Base-by-base conservation (phyloP, 345 rosid genomes). In the Eucalyptus viminalis region DNA sequence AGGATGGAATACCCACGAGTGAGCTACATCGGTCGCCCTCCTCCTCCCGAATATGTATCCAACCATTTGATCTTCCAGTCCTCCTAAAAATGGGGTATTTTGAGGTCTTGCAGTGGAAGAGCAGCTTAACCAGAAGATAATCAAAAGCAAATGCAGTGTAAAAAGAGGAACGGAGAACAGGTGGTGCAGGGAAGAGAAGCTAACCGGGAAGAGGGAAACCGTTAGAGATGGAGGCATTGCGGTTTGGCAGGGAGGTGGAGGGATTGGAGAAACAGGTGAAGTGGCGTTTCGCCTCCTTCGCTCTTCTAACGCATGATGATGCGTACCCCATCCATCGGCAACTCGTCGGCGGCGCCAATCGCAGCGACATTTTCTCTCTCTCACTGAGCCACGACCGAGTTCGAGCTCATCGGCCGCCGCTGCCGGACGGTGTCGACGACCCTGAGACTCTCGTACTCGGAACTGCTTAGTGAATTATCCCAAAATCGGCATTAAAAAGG, bases 21-120 rank as follows among this genome's bases (percentile, higher is more conserved):
- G 99, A 94, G 98, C 99, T 62, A 95, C 96, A 93, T 97, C 97
- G n/a, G 99, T 97, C 89, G 98, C 96, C 81, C 94, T 97, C 94
- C 94, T 96, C 92, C 89, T 94, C 89, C 99, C 99, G 91, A 95
- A 90, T 16, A 97, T 87, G 93, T 95, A 97, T 58, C 97, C 96
- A 37, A 94, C 93, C 90, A 97, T 91, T 50, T 91, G 95, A 93
- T 93, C 94, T 88, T 95, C 98, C 29, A 95, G 49, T 54, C 97
- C 99, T n/a, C 97, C 99, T 96, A 94, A 51, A 51, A 51, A 3
- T 51, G 0, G 22, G 56, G 56, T 51, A 17, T 51, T 51, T 53
- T 53, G 25, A 53, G 58, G 58, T 19, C 58, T 53, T 53, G 2
- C 5, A 7, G 45, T 21, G 0, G 83, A 37, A 37, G 83, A 76